Evolutionary conservation across 345 rosid species (phyloP).

Genomic region (Noccaea bulbosa): DNA sequence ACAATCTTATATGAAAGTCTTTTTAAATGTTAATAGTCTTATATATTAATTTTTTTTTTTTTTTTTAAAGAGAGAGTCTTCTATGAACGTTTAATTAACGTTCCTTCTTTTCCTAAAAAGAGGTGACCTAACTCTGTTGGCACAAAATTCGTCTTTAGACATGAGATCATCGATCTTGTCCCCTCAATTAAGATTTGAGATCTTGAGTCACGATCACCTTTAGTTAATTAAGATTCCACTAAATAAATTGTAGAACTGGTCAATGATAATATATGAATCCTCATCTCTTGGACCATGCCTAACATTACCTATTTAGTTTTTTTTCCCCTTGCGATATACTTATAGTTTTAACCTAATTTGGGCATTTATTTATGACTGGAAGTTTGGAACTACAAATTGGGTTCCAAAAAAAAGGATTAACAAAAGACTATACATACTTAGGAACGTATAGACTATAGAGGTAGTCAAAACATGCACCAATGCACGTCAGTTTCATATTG

Average conservation of each 20-base stretch:
- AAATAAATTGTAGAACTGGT: conserved; percentile 26
- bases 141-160: conserved; percentile 35
- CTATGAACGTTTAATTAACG: neutral
- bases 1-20: neutral
- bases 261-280: conserved; percentile 36
- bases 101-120: conserved; percentile 21
- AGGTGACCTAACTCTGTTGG: conserved; percentile 41
- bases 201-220: conserved; percentile 42
- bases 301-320: conserved; percentile 12
- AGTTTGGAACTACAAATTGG: conserved; percentile 15
- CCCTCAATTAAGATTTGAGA: conserved; percentile 42
- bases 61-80: too few relatives aligned
- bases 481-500: too few relatives aligned
- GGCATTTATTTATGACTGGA: conserved; percentile 33
- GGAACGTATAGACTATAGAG: neutral
- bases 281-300: conserved; percentile 45
- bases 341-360: conserved; percentile 25
- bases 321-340: neutral
- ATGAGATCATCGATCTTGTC: conserved; percentile 45
- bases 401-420: neutral
- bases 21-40: too few relatives aligned
- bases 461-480: neutral
- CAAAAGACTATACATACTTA: neutral
- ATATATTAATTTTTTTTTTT: too few relatives aligned
- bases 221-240: conserved; percentile 39